Conservation (phyloP, 805 yeast species). For the Henningerozyma blattae region DNA sequence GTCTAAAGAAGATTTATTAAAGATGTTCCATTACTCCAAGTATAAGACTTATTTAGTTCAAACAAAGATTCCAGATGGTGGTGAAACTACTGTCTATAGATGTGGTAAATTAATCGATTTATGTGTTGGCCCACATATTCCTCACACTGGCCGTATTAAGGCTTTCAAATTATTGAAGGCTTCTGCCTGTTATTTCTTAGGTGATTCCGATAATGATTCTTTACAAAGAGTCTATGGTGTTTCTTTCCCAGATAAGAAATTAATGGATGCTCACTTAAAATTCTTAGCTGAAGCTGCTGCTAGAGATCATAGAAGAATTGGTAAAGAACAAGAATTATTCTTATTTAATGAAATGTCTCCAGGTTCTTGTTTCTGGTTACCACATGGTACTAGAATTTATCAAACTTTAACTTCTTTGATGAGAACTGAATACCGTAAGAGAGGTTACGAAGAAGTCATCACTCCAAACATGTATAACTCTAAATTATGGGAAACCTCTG, state of each 20-base stretch:
- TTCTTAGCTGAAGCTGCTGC: constrained; percentile 92
- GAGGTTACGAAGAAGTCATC: constrained; percentile 97
- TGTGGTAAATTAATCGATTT: constrained; percentile 96
- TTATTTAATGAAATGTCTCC: constrained; percentile 95
- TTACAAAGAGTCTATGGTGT: constrained; percentile 96
- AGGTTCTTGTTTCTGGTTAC: constrained; percentile 97
- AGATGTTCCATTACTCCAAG: constrained; percentile 93
- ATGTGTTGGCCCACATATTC: constrained; percentile 96
- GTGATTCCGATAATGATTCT: constrained; percentile 86
- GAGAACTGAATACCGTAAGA: constrained; percentile 73
- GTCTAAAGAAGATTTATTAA: constrained; percentile 80
- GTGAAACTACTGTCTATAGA: constrained; percentile 92
- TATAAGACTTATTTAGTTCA: constrained; percentile 81
- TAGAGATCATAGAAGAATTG: constrained; percentile 94
- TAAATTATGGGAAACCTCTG: constrained; percentile 96
- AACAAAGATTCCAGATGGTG: constrained; percentile 89
- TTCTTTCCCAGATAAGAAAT: constrained; percentile 95
- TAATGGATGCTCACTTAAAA: constrained; percentile 87
- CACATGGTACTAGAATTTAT: constrained; percentile 97
- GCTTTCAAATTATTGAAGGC: constrained; percentile 88
- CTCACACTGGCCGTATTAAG: constrained; percentile 94
- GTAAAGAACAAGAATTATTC: constrained; percentile 92
- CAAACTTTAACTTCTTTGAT: constrained; percentile 71
- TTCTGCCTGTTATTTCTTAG: constrained; percentile 92
- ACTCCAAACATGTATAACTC: constrained; percentile 98